Evolutionary conservation across 768 basidiomycete species (phyloP).

Genomic region (Lentinula sp.): DNA sequence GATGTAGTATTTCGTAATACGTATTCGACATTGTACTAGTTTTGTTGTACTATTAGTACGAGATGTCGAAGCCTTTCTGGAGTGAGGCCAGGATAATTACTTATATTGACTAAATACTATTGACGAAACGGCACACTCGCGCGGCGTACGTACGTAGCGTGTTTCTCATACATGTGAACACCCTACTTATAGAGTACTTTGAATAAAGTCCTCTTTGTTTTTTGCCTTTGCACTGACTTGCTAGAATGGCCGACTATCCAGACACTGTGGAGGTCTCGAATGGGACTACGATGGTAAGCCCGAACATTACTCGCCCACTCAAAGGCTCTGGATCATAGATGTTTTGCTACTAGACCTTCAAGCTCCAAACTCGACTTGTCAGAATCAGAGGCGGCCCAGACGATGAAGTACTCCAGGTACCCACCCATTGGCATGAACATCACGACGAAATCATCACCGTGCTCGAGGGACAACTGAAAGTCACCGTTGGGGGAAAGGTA

Average conservation of each 20-base stretch:
- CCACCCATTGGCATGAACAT: conserved; percentile 27
- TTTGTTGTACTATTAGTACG: no score
- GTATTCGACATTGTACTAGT: no score
- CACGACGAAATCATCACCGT: conserved; percentile 27
- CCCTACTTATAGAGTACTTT: no score
- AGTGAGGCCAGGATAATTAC: background rate
- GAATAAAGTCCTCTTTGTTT: no score
- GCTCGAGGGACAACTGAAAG: conserved; percentile 22
- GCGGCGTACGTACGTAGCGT: background rate
- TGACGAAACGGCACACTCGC: background rate
- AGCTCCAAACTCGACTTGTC: background rate
- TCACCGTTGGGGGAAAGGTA: conserved; percentile 16
- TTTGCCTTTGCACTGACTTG: no score
- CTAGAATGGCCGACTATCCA: conserved; percentile 6
- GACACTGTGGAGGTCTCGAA: background rate
- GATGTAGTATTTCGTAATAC: background rate
- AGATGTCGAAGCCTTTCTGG: background rate
- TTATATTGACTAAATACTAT: background rate
- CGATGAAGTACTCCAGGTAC: conserved; percentile 19
- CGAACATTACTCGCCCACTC: background rate
- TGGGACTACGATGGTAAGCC: background rate
- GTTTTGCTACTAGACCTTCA: background rate
- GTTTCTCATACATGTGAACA: no score
- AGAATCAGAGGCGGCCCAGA: conserved; percentile 10
- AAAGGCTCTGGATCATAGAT: background rate